These are phyloP conservation scores for Phaffia tasmanica DNA, from an alignment of 768 basidiomycete genomes.

Conservation along the genomic window DNA sequence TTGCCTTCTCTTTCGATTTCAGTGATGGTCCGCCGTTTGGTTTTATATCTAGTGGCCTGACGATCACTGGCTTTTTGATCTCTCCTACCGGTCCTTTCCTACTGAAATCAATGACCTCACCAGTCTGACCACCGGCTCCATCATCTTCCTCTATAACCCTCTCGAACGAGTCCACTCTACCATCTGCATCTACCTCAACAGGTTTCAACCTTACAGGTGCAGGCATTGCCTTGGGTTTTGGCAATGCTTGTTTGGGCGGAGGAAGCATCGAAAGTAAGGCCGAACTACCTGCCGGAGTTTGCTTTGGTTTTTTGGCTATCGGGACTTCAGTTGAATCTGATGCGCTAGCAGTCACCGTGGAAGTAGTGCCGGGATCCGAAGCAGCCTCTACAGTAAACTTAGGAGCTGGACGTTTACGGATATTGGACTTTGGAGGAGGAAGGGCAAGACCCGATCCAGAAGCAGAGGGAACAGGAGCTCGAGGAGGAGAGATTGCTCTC, in stretches of 20 bases:
- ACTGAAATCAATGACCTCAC: constrained; percentile 19
- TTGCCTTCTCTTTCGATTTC: background rate
- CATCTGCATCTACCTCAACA: constrained; percentile 18
- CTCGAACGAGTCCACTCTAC: constrained; percentile 21
- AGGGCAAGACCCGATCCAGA: constrained; percentile 17
- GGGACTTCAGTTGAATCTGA: background rate
- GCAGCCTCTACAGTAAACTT: constrained; percentile 14
- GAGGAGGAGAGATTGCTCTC: background rate
- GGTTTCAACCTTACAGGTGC: constrained; percentile 18
- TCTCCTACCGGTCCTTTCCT: background rate
- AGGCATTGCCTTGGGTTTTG: constrained; percentile 19
- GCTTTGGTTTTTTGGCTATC: constrained; percentile 11
- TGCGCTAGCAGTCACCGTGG: background rate
- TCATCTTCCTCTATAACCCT: background rate
- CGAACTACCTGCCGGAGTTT: constrained; percentile 8
- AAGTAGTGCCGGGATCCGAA: background rate
- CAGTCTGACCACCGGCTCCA: constrained; percentile 10
- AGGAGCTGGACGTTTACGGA: constrained; percentile 4
- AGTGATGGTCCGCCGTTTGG: constrained; percentile 7
- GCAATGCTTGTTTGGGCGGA: constrained; percentile 17
- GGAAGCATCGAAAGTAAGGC: constrained; percentile 27
- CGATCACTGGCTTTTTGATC: constrained; percentile 3
- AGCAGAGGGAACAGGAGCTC: constrained; percentile 5
- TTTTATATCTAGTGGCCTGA: constrained; percentile 18
- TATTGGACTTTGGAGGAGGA: constrained; percentile 16